These are phyloP conservation scores for Platanthera zijinensis DNA, from an alignment of 106 monocot species.

Conservation along the genomic window DNA sequence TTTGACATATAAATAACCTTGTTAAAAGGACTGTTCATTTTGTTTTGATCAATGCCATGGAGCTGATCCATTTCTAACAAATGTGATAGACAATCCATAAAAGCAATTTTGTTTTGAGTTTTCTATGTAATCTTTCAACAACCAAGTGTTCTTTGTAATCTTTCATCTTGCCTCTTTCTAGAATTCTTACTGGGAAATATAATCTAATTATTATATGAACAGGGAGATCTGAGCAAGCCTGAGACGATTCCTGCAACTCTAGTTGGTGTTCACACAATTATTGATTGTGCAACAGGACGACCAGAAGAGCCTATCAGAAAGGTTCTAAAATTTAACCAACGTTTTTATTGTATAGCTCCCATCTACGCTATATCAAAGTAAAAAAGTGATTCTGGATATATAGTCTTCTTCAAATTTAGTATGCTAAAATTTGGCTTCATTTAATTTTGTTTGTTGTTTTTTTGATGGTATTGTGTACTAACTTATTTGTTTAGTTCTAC, in stretches of 20 bases:
- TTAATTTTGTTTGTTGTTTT: neutral
- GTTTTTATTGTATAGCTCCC: neutral
- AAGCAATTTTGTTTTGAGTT: neutral
- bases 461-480: neutral
- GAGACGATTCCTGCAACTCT: conserved; percentile 95
- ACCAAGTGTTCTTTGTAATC: neutral
- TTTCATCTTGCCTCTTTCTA: neutral
- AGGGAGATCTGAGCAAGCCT: conserved; percentile 93
- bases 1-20: neutral
- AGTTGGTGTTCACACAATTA: conserved; percentile 88
- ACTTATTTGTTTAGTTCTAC: neutral
- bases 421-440: neutral
- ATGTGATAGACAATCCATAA: no score
- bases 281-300: conserved; percentile 99
- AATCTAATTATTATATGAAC: conserved; percentile 11
- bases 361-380: neutral
- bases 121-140: neutral
- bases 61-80: neutral
- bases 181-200: conserved; percentile 4
- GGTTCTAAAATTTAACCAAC: conserved; percentile 23
- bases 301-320: conserved; percentile 90
- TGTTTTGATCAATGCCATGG: neutral
- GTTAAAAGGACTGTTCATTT: neutral
- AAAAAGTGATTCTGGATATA: neutral
- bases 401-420: neutral